phyloP scores from a whole-genome alignment of 2,329 filamentous ascomycete species.

The Clonostachys rosea region DNA sequence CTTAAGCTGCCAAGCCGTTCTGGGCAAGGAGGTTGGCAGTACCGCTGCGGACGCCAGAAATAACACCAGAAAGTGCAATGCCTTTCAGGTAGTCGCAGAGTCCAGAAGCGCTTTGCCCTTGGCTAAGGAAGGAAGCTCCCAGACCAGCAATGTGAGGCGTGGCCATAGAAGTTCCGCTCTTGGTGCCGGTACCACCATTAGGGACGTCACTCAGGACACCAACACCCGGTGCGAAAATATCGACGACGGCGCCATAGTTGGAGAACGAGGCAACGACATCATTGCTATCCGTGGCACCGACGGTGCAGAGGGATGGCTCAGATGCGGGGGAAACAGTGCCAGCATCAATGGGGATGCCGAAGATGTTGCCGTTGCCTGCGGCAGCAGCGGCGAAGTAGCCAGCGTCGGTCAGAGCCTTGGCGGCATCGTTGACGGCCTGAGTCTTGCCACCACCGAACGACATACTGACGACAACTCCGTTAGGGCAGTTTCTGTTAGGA shows the following conservation, averaged over 20 bases:
- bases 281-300: constrained; percentile 87
- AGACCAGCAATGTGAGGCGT: constrained; percentile 96
- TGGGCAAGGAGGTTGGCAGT: constrained; percentile 26
- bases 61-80: constrained; percentile 28
- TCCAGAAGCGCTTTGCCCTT: constrained; percentile 27
- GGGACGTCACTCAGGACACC: constrained; percentile 72
- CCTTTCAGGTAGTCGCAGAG: constrained; percentile 37
- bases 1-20: constrained; percentile 13
- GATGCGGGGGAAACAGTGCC: constrained; percentile 99
- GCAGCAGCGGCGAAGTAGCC: constrained; percentile 51
- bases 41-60: constrained; percentile 23
- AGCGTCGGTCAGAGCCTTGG: constrained; percentile 33
- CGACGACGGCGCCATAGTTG: constrained; percentile 99
- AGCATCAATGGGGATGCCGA: constrained; percentile 61
- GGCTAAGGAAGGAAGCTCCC: constrained; percentile 83
- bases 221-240: constrained; percentile 96
- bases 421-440: constrained; percentile 42
- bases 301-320: constrained; percentile 86
- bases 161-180: constrained; percentile 98
- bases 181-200: constrained; percentile 97
- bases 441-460: constrained; percentile 46
- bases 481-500: constrained; percentile 17
- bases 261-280: constrained; percentile 99
- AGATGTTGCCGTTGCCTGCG: constrained; percentile 43
- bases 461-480: constrained; percentile 46